phyloP scores from a whole-genome alignment of 306 rosid genomes.

The Glycine tomentella region DNA sequence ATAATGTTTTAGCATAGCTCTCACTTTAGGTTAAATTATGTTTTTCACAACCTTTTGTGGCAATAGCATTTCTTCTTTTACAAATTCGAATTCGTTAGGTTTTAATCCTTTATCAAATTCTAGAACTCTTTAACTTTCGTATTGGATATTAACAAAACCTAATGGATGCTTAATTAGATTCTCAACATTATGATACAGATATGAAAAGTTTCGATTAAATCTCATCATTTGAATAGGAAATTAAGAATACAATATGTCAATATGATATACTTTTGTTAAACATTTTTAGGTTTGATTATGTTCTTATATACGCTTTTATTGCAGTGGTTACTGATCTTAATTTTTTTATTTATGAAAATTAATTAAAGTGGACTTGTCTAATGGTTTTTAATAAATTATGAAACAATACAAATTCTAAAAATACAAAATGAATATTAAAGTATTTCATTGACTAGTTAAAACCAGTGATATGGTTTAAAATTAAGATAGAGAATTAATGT shows the following conservation, averaged over 20 bases:
- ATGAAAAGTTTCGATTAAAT: not conserved
- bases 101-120: slow-evolving; percentile 38
- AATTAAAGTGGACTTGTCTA: too few relatives aligned
- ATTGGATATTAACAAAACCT: not conserved
- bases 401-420: too few relatives aligned
- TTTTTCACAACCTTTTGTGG: slow-evolving; percentile 46
- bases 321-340: too few relatives aligned
- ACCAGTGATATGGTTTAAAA: too few relatives aligned
- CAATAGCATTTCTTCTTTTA: slow-evolving; percentile 34
- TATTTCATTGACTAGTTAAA: too few relatives aligned
- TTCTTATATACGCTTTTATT: too few relatives aligned
- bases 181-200: not conserved
- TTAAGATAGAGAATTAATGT: too few relatives aligned
- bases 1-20: slow-evolving; percentile 45
- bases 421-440: too few relatives aligned
- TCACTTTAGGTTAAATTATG: slow-evolving; percentile 45
- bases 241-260: not conserved
- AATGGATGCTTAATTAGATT: slow-evolving; percentile 26
- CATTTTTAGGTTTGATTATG: not conserved
- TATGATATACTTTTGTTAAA: not conserved
- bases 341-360: too few relatives aligned
- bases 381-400: too few relatives aligned
- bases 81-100: slow-evolving; percentile 41
- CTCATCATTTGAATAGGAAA: not conserved
- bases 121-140: not conserved